phyloP scores from a whole-genome alignment of 2,329 filamentous ascomycete species.

The Sporothrix brasiliensis region DNA sequence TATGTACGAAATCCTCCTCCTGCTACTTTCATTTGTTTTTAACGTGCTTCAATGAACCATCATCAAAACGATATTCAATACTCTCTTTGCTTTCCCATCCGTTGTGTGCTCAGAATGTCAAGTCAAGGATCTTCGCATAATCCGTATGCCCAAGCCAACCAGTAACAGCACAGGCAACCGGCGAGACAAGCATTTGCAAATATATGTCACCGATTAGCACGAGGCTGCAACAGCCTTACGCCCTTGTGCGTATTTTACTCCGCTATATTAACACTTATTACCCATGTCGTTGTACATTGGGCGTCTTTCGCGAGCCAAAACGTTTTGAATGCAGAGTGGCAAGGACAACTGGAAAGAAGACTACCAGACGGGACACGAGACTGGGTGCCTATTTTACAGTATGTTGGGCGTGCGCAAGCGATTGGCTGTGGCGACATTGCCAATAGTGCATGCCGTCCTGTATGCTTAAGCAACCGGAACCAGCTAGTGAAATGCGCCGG shows the following conservation, averaged over 20 bases:
- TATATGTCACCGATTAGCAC: constrained; percentile 11
- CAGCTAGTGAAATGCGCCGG: neutral
- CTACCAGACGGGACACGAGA: neutral
- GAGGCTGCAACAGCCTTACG: constrained; percentile 5
- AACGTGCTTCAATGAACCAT: too few species aligned
- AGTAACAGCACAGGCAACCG: neutral
- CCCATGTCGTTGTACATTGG: neutral
- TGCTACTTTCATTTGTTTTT: too few species aligned
- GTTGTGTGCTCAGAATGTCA: too few species aligned
- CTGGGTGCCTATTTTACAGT: too few species aligned
- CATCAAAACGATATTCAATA: too few species aligned
- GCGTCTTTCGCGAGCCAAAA: neutral
- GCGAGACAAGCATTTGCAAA: neutral
- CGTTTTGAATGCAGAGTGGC: neutral
- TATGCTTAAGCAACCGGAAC: neutral
- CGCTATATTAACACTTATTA: too few species aligned
- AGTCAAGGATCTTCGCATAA: too few species aligned
- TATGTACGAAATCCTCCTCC: too few species aligned
- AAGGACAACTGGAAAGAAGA: neutral
- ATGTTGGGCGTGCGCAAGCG: constrained; percentile 20
- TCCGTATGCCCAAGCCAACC: neutral
- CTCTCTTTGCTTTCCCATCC: too few species aligned
- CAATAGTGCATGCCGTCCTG: neutral
- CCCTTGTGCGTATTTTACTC: neutral
- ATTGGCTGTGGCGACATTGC: constrained; percentile 24